Evolutionary conservation across 75 land plant species (phyloP).

Genomic region (Larix kaempferi): DNA sequence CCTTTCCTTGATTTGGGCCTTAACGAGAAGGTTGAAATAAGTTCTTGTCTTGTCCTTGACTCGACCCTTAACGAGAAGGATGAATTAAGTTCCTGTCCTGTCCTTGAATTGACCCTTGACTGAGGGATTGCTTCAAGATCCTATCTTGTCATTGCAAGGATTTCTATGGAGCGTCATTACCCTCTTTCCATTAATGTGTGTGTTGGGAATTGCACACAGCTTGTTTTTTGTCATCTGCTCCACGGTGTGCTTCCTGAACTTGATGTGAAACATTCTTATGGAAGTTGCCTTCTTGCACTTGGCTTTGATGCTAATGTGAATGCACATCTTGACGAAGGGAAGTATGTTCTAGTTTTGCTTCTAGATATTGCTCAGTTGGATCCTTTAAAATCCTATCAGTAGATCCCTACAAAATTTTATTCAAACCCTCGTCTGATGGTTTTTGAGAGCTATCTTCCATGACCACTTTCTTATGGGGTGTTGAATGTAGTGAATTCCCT

Average conservation of each 20-base stretch:
- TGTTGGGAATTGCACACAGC: not conserved
- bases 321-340: not conserved
- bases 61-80: constrained; percentile 6
- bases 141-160: not conserved
- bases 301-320: constrained; percentile 6
- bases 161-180: not conserved
- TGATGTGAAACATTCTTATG: not conserved
- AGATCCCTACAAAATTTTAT: not conserved
- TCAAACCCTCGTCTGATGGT: not conserved
- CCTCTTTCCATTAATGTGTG: not conserved
- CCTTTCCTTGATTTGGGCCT: not conserved
- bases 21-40: constrained; percentile 2
- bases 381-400: not conserved
- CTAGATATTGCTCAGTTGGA: not conserved
- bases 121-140: constrained; percentile 2
- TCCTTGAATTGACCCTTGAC: constrained; percentile 1
- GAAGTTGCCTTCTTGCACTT: not conserved
- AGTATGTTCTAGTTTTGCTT: not conserved
- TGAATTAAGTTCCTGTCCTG: constrained; percentile 3
- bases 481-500: not conserved
- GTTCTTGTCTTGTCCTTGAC: not conserved
- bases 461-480: constrained; percentile 5
- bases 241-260: constrained; percentile 1
- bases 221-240: constrained; percentile 5
- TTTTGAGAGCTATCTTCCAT: not conserved